These are phyloP conservation scores for Venturia pyrina DNA, from an alignment of 2,329 filamentous ascomycete genomes.

Conservation along the genomic window DNA sequence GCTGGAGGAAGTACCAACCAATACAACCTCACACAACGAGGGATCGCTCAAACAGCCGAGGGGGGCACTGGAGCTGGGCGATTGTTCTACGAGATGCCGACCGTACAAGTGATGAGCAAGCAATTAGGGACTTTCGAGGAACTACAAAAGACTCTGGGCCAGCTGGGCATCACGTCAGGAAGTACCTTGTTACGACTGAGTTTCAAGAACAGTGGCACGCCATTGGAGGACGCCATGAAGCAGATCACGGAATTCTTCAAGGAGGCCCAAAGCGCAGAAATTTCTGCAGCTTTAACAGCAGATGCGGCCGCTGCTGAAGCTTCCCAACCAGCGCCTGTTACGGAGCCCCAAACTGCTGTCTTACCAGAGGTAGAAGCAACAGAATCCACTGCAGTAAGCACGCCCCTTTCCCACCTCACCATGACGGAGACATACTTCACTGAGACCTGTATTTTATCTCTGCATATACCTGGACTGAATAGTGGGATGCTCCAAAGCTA, in stretches of 20 bases:
- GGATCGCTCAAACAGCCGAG: slow-evolving; percentile 52
- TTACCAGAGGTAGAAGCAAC: not conserved
- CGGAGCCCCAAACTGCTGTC: slow-evolving; percentile 3
- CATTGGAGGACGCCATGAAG: slow-evolving; percentile 74
- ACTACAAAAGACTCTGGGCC: slow-evolving; percentile 78
- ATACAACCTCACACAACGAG: slow-evolving; percentile 75
- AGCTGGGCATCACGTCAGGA: slow-evolving; percentile 79
- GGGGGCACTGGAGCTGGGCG: slow-evolving; percentile 53
- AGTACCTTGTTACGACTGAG: slow-evolving; percentile 67
- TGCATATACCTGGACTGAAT: not conserved
- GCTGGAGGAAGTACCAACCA: slow-evolving; percentile 43
- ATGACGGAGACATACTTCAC: not conserved
- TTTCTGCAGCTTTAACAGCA: slow-evolving; percentile 16
- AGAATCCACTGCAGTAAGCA: not conserved
- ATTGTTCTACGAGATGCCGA: slow-evolving; percentile 79
- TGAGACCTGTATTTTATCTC: not conserved
- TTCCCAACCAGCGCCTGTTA: not conserved
- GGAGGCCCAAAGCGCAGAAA: slow-evolving; percentile 19
- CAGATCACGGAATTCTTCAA: slow-evolving; percentile 72
- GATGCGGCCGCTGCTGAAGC: not conserved
- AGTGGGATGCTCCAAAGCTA: not conserved
- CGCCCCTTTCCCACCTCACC: not conserved
- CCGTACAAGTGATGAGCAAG: slow-evolving; percentile 72
- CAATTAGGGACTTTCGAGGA: slow-evolving; percentile 69
- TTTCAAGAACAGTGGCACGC: slow-evolving; percentile 66